Percentiles rank a stretch among this genome's conserved stretches.
These are phyloP conservation scores for Fusarium compactum DNA, from an alignment of 2,329 filamentous ascomycete genomes.

Conservation along the genomic window DNA sequence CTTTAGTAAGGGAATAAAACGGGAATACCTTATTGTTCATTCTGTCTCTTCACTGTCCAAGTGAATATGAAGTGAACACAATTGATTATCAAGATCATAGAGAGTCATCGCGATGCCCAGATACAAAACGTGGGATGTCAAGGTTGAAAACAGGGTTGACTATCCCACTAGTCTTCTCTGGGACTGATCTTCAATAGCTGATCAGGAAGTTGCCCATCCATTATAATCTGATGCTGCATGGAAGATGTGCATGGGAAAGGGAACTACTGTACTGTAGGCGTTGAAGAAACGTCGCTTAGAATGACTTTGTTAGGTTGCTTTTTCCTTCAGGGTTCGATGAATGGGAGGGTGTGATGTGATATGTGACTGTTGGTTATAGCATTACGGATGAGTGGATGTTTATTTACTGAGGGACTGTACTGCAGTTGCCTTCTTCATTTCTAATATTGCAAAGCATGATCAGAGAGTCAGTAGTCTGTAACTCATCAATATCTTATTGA, in stretches of 20 bases:
- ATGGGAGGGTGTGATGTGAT: not conserved
- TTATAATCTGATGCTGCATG: constrained; percentile 3
- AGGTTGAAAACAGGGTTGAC: constrained; percentile 11
- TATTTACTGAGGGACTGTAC: not conserved
- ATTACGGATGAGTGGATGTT: constrained; percentile 8
- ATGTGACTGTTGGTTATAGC: not conserved
- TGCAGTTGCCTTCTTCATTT: not conserved
- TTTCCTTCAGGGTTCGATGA: not conserved
- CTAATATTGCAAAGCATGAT: not conserved
- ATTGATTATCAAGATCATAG: not conserved
- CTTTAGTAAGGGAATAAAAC: constrained; percentile 1
- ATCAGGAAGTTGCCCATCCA: constrained; percentile 18
- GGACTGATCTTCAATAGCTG: constrained; percentile 33
- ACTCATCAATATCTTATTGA: too few relatives aligned
- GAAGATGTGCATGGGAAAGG: constrained; percentile 14
- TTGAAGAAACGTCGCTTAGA: constrained; percentile 3
- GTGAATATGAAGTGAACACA: not conserved
- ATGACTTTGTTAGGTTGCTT: constrained; percentile 15
- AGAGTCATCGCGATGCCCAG: not conserved
- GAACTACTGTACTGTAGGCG: constrained; percentile 9
- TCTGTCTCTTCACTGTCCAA: not conserved
- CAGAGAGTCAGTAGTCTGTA: not conserved
- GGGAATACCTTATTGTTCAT: not conserved
- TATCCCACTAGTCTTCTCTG: constrained; percentile 3
- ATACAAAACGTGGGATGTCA: constrained; percentile 4